Conservation (phyloP, 176 grass and related monocot species). For the Lolium perenne region DNA sequence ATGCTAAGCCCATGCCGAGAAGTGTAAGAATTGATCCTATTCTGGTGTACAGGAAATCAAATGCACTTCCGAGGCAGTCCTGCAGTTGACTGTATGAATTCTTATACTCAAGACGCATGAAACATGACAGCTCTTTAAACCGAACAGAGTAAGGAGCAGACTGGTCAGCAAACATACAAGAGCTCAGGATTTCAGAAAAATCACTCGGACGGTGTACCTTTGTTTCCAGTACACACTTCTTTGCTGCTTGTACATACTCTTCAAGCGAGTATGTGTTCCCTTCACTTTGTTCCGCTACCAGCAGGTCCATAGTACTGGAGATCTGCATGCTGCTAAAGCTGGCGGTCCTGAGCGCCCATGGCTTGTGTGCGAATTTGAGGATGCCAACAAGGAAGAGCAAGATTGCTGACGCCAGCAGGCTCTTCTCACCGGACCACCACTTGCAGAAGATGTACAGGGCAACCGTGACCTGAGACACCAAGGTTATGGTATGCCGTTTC, state of each 20-base stretch:
- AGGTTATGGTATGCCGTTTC: too few species aligned
- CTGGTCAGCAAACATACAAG: neutral
- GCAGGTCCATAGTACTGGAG: neutral
- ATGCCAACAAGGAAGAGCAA: neutral
- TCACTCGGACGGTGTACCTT: too few species aligned
- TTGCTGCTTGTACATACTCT: neutral
- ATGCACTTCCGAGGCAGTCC: rapidly evolving
- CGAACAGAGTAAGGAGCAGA: neutral
- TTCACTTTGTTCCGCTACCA: neutral
- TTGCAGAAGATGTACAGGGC: too few species aligned
- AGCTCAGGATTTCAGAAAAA: too few species aligned
- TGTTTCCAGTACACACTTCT: neutral
- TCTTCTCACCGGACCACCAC: too few species aligned
- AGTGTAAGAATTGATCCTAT: rapidly evolving
- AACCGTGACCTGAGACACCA: too few species aligned
- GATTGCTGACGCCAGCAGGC: neutral
- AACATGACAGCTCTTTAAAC: too few species aligned
- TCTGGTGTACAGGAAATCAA: neutral
- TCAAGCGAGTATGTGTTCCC: neutral
- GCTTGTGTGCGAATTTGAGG: neutral
- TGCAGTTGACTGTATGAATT: neutral
- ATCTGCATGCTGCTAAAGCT: neutral
- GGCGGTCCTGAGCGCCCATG: neutral
- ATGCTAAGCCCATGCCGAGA: rapidly evolving
- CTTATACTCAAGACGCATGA: neutral